phyloP scores from a whole-genome alignment of 495 filamentous ascomycete species.

The Aeminium ludgeri region DNA sequence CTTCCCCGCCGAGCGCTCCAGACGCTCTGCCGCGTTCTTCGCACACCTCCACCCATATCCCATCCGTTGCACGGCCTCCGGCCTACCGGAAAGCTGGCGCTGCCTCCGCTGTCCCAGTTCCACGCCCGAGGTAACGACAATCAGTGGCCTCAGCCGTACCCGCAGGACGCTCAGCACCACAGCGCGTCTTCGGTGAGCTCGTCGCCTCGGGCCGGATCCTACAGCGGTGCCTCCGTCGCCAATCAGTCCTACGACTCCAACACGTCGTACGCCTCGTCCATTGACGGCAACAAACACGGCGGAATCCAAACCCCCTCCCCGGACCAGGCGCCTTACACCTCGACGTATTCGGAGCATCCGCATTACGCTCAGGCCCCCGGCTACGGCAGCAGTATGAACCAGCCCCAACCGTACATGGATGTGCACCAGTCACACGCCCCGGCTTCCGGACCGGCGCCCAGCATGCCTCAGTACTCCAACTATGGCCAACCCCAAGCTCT shows the following conservation, averaged over 20 bases:
- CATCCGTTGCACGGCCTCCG: neutral
- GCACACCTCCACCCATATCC: neutral
- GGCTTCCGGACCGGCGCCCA: constrained; percentile 63
- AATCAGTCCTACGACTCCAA: constrained; percentile 24
- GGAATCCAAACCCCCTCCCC: constrained; percentile 30
- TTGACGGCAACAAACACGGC: constrained; percentile 33
- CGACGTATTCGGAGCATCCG: constrained; percentile 10
- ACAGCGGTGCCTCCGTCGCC: constrained; percentile 34
- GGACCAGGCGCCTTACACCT: constrained; percentile 25
- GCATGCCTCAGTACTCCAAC: constrained; percentile 51
- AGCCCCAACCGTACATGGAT: constrained; percentile 66
- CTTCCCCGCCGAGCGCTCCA: neutral
- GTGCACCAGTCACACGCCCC: constrained; percentile 60
- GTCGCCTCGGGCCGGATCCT: constrained; percentile 52
- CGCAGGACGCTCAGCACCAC: constrained; percentile 51
- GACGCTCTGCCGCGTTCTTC: neutral
- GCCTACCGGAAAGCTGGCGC: constrained; percentile 89
- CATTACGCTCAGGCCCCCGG: constrained; percentile 19
- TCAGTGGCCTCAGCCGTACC: constrained; percentile 66
- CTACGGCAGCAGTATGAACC: constrained; percentile 64
- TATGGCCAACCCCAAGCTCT: constrained; percentile 51
- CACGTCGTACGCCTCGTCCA: constrained; percentile 34
- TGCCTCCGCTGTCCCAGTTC: constrained; percentile 81
- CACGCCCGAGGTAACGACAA: constrained; percentile 78
- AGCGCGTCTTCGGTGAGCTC: constrained; percentile 40